A percentile compares a stretch with the other conserved stretches of the same genome.
Evolutionary conservation across 2,329 filamentous ascomycete genomes (phyloP).

Genomic region (Ophiocordyceps unilateralis): DNA sequence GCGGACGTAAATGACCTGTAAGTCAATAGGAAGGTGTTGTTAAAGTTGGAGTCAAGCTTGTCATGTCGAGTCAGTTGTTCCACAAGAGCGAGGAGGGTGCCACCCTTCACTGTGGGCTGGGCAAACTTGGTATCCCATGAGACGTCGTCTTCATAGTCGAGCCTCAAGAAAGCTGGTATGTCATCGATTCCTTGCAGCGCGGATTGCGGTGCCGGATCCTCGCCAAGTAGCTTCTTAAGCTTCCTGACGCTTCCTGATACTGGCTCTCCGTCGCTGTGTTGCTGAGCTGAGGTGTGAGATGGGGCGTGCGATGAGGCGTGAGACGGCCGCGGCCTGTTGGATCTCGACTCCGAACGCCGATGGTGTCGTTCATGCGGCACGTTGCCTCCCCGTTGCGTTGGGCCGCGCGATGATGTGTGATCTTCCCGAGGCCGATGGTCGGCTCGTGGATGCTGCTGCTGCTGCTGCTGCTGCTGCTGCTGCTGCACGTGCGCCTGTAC

Average conservation of each 20-base stretch:
- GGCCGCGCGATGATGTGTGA: slow-evolving; percentile 25
- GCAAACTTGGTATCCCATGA: slow-evolving; percentile 74
- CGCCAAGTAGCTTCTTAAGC: slow-evolving; percentile 48
- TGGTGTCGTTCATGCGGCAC: slow-evolving; percentile 39
- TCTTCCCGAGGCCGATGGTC: slow-evolving; percentile 28
- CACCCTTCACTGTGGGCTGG: slow-evolving; percentile 66
- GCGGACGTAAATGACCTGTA: slow-evolving; percentile 91
- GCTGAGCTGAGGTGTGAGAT: slow-evolving; percentile 31
- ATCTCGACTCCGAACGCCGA: slow-evolving; percentile 37
- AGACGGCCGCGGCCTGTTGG: slow-evolving; percentile 24
- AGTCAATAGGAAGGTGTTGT: slow-evolving; percentile 92
- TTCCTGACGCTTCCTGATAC: slow-evolving; percentile 37
- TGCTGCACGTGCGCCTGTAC: slow-evolving; percentile 41
- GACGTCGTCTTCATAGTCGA: slow-evolving; percentile 79
- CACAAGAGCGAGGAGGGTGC: slow-evolving; percentile 73
- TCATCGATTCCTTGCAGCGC: slow-evolving; percentile 46
- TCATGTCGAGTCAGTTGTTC: slow-evolving; percentile 94
- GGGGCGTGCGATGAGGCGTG: not conserved
- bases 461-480: slow-evolving; percentile 21
- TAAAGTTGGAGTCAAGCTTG: slow-evolving; percentile 86
- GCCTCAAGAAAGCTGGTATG: slow-evolving; percentile 63
- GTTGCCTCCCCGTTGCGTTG: slow-evolving; percentile 37
- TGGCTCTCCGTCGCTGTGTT: slow-evolving; percentile 45
- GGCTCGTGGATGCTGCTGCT: slow-evolving; percentile 21
- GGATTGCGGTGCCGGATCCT: slow-evolving; percentile 37